These are phyloP conservation scores for Saccharomycopsis phalli DNA, from an alignment of 1,139 yeast species.

Conservation along the genomic window DNA sequence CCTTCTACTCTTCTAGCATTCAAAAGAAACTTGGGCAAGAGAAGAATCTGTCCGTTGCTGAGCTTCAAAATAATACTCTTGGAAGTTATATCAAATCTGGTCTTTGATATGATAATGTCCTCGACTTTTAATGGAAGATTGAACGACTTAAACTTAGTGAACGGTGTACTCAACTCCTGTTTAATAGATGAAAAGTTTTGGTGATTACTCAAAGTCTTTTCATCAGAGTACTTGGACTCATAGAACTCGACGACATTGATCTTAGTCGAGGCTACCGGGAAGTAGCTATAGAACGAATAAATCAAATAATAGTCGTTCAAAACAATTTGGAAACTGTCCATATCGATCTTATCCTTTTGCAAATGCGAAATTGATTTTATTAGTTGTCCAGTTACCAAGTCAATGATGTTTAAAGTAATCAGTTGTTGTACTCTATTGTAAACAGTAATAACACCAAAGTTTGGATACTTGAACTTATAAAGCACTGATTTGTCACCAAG, in stretches of 20 bases:
- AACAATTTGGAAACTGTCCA: conserved; percentile 40
- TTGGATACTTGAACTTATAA: conserved; percentile 78
- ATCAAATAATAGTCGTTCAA: conserved; percentile 83
- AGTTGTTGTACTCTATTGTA: conserved; percentile 27
- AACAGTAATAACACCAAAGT: conserved; percentile 49
- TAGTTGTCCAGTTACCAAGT: conserved; percentile 60
- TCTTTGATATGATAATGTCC: conserved; percentile 47
- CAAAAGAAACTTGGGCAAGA: conserved; percentile 51
- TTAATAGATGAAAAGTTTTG: conserved; percentile 24
- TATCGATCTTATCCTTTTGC: conserved; percentile 28
- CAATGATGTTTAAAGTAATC: conserved; percentile 47
- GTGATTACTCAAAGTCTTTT: conserved; percentile 24
- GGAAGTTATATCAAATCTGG: conserved; percentile 67
- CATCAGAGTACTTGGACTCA: conserved; percentile 49
- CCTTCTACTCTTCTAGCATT: conserved; percentile 51
- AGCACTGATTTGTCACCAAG: conserved; percentile 65
- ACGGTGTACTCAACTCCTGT: conserved; percentile 33
- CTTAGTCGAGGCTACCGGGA: conserved; percentile 47
- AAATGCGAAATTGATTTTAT: conserved; percentile 40
- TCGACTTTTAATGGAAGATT: conserved; percentile 49
- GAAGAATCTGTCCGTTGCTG: conserved; percentile 53
- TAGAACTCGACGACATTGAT: conserved; percentile 71
- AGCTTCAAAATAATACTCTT: conserved; percentile 58
- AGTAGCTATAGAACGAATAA: conserved; percentile 50
- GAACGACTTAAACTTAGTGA: conserved; percentile 45